Conservation (phyloP, 345 rosid species). For the Brassica incana region DNA sequence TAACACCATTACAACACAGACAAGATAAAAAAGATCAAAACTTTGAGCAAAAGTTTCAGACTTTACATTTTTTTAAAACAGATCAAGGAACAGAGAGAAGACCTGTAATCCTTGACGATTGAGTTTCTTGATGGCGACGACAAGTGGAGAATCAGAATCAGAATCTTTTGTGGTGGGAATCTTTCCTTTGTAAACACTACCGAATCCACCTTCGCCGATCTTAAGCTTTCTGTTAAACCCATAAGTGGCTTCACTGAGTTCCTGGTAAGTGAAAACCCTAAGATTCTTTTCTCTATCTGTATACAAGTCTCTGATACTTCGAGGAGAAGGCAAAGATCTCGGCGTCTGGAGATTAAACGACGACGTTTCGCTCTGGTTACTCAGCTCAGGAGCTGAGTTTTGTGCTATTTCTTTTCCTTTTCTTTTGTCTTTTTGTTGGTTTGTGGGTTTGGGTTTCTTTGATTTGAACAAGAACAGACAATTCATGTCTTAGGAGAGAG, state of each 20-base stretch:
- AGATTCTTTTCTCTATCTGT: constrained; percentile 64
- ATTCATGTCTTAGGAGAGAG: constrained; percentile 24
- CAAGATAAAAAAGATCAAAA: neutral
- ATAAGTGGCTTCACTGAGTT: constrained; percentile 68
- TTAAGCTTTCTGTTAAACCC: constrained; percentile 60
- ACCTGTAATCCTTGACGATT: constrained; percentile 78
- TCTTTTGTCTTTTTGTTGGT: constrained; percentile 2
- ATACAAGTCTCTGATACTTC: constrained; percentile 67
- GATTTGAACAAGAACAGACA: constrained; percentile 42
- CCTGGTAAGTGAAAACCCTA: constrained; percentile 64
- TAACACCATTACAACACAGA: constrained; percentile 3
- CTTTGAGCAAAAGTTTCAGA: neutral
- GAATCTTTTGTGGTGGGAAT: constrained; percentile 52
- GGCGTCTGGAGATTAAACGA: constrained; percentile 41
- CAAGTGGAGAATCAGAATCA: constrained; percentile 34
- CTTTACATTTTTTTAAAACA: neutral
- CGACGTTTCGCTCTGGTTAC: constrained; percentile 13
- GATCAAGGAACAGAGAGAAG: neutral
- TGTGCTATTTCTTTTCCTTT: constrained; percentile 22
- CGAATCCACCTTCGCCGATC: constrained; percentile 97
- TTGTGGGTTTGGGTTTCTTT: constrained; percentile 38
- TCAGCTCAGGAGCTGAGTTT: constrained; percentile 36
- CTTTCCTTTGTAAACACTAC: constrained; percentile 68
- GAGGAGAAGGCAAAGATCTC: constrained; percentile 48
- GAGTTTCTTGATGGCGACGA: constrained; percentile 82